Conservation (phyloP, 2,329 filamentous ascomycete genomes). For the Hansfordia pulvinata region DNA sequence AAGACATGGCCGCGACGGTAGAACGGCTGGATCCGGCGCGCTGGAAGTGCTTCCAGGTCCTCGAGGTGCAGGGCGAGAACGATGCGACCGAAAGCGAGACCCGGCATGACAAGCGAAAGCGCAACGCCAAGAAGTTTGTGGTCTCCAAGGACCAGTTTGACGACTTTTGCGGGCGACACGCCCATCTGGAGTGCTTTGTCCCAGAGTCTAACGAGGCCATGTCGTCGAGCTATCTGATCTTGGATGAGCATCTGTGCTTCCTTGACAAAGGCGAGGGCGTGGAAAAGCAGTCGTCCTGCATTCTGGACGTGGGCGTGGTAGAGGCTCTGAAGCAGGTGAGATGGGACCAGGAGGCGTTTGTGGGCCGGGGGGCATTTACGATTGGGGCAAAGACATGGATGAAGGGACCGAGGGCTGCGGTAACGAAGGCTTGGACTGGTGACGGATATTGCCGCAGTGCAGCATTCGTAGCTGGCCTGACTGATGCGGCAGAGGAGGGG, state of each 20-base stretch:
- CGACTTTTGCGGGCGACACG: conserved; percentile 29
- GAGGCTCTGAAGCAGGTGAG: conserved; percentile 26
- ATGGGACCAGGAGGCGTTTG: conserved; percentile 31
- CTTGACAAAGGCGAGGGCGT: conserved; percentile 25
- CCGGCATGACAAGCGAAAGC: conserved; percentile 10
- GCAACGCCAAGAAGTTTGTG: conserved; percentile 26
- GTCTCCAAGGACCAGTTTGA: conserved; percentile 31
- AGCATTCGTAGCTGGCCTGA: no score
- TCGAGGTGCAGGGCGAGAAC: conserved; percentile 39
- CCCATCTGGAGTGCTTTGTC: conserved; percentile 25
- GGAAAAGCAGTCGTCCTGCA: conserved; percentile 16
- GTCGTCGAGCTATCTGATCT: conserved; percentile 33
- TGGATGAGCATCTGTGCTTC: conserved; percentile 38
- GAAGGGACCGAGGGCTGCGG: no score
- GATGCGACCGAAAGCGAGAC: conserved; percentile 23
- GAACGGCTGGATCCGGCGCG: conserved; percentile 28
- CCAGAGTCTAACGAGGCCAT: conserved; percentile 36
- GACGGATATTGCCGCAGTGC: no score
- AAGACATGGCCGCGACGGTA: conserved; percentile 31
- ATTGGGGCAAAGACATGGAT: conserved; percentile 28
- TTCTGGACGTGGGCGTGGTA: conserved; percentile 32
- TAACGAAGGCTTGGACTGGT: no score
- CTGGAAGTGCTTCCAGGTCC: conserved; percentile 41
- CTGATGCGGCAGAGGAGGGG: no score
- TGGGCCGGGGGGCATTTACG: conserved; percentile 30